Percentiles rank a stretch among this genome's conserved stretches.
phyloP scores from a whole-genome alignment of 352 stramenopile genomes.

The Phytophthora cajani region DNA sequence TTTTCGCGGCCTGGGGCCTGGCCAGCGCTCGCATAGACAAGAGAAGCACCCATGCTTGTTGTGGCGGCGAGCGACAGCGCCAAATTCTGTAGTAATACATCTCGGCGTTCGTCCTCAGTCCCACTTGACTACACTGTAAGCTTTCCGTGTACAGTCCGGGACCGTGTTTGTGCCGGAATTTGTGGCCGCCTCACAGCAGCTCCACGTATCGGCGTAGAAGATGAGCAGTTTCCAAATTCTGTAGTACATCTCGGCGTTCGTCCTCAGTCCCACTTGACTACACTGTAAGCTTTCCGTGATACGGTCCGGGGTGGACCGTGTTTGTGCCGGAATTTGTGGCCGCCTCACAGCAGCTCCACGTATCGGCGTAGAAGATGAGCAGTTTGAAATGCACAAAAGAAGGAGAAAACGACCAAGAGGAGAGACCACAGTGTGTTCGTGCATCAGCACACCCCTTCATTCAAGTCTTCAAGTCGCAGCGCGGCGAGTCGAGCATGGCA shows the following conservation, averaged over 20 bases:
- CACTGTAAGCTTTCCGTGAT: constrained; percentile 21
- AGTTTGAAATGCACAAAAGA: constrained; percentile 9
- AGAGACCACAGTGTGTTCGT: background rate
- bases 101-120: constrained; percentile 1
- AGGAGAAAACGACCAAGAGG: background rate
- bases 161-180: constrained; percentile 34
- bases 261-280: background rate
- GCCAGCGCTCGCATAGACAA: background rate
- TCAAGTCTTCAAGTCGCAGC: background rate
- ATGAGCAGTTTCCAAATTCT: constrained; percentile 7
- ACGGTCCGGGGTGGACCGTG: constrained; percentile 30
- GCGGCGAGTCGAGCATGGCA: background rate
- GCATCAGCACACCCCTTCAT: constrained; percentile 10
- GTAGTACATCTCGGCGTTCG: background rate
- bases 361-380: constrained; percentile 28
- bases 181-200: constrained; percentile 29
- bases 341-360: constrained; percentile 24
- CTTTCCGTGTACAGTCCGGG: constrained; percentile 29
- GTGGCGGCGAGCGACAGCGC: background rate
- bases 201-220: constrained; percentile 32
- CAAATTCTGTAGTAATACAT: background rate
- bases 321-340: constrained; percentile 37
- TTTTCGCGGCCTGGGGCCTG: background rate
- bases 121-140: constrained; percentile 1
- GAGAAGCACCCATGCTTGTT: background rate